Evolutionary conservation across 768 basidiomycete species (phyloP).

Genomic region (Lanmaoa rubissima): DNA sequence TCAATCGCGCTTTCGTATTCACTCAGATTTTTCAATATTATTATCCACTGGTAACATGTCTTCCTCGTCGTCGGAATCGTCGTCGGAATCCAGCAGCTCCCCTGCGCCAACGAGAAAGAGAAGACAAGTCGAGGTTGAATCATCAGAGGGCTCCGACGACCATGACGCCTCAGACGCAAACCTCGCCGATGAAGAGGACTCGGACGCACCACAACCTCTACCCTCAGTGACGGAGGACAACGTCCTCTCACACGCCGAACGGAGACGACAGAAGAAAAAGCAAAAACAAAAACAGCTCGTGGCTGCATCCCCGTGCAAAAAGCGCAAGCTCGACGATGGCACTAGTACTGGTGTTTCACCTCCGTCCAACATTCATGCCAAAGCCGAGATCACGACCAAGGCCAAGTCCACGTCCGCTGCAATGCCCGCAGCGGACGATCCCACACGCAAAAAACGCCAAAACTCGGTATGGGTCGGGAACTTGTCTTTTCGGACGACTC

Average conservation of each 20-base stretch:
- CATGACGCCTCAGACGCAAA: conserved; percentile 20
- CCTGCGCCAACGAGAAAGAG: conserved; percentile 25
- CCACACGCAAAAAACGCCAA: conserved; percentile 51
- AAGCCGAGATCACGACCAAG: neutral
- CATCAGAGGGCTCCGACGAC: conserved; percentile 23
- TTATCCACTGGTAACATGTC: conserved; percentile 7
- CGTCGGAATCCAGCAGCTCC: conserved; percentile 34
- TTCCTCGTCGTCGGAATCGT: conserved; percentile 26
- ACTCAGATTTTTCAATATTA: neutral
- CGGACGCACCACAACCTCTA: conserved; percentile 3
- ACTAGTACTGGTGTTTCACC: neutral
- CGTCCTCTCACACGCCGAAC: conserved; percentile 75
- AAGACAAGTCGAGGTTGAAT: conserved; percentile 20
- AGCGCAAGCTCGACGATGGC: conserved; percentile 42
- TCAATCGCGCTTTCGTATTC: neutral
- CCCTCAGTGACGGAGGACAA: conserved; percentile 22
- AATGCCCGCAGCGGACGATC: neutral
- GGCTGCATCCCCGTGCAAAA: conserved; percentile 35
- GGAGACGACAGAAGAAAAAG: conserved; percentile 58
- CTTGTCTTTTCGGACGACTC: conserved; percentile 84
- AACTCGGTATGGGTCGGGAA: conserved; percentile 98
- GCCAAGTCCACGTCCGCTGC: neutral
- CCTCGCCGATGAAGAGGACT: conserved; percentile 8
- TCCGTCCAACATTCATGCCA: neutral
- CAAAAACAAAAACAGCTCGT: conserved; percentile 24